Base-by-base conservation (phyloP, 2,329 filamentous ascomycete species). In the Penicillium polonicum region DNA sequence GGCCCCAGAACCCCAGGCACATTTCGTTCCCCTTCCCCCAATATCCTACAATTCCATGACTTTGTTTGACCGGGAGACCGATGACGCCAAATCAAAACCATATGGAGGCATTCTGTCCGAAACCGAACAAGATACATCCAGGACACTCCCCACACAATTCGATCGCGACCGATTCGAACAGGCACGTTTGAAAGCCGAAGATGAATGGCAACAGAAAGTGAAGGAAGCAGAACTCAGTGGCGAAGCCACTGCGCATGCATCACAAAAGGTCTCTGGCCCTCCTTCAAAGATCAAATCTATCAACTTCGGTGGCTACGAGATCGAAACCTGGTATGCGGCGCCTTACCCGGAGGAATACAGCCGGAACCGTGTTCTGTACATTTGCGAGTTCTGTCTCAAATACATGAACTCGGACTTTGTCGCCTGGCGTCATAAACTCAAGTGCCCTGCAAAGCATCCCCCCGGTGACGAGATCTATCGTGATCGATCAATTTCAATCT, bases 381-480 rank as follows among this genome's bases (percentile, higher is more conserved):
- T 99, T 62, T 99, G 94, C 81, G 95, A 99, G 74, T 99, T 97
- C 75, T 99, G 94, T 73, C 82, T 99, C 59, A 99, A 97, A 77
- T 99, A 99, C 78, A 97, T 99, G 92, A 96, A 95, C 75, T 97
- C 94, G 19, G 93, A 97, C 73, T 97, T 96, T 69, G 94, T 99
- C 29, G 93, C 94, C 15, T 97, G 93, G 91, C 86, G 94, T 52
- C 94, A 99, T 76, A 97, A 97, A 78, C 84, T 92, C 67, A 99
- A 99, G 79, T 99, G 94, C 68, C 90, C 91, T 6, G 92, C 92
- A 36, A 97, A 97, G 74, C 92, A 97, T 70, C 95, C 94, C 4
- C 95, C 95, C 0, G 94, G 94, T 25, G 94, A 99, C 69, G 94
- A 99, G 72, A 97, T 99, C 49, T 99, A 99, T 72, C 89, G 94